Evolutionary conservation across 176 grass and related monocot species (phyloP), one percentile per base, ranked within the genome.

Genomic region (Oryza coarctata): DNA sequence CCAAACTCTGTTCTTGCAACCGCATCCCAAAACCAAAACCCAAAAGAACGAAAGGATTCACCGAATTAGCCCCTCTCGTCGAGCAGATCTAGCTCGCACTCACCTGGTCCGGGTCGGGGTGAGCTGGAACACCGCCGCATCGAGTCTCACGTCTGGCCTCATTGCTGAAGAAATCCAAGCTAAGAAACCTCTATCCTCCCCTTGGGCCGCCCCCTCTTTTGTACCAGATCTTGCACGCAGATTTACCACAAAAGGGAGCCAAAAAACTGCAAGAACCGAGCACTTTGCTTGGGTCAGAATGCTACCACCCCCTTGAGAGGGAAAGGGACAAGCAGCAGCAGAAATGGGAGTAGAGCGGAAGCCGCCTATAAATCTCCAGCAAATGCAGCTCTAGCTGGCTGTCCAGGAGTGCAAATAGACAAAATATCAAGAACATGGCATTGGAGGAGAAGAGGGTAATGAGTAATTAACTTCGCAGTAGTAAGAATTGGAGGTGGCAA

Each of bases 101-200:
- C 78, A 93, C 92, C 95, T 98, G 25, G 95, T 98, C 72, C 95
- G 82, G 76, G 95, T 98, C 43, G 95, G 95, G 36, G 95, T 98
- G 62, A 98, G 95, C 75, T 94, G 90, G 83, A 98, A 98, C 34
- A 94, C 83, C 9, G 89, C 95, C 75, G 86, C 83, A 89, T 98
- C 95, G 50, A 94, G 92, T 64, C 88, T 88, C 36, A 63, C 82
- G 55, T 91, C 95, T 27, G 90, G 84, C 87, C 86, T 98, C 92
- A 98, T 94, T 33, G 85, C 78, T 17, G 27, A 80, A 31, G 70
- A 76, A n/a, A 80, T 63, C 63, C 50, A 30, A 70, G 47, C 0
- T 17, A 89, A 70, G 69, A 41, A n/a, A 30, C 45, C 62, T 8
- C 43, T n/a, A n/a, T 3, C 61, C 35, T 28, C 40, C 67, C 67